These are phyloP conservation scores for Elaeis oleifera DNA, from an alignment of 202 grass and related monocot genomes.

Conservation along the genomic window DNA sequence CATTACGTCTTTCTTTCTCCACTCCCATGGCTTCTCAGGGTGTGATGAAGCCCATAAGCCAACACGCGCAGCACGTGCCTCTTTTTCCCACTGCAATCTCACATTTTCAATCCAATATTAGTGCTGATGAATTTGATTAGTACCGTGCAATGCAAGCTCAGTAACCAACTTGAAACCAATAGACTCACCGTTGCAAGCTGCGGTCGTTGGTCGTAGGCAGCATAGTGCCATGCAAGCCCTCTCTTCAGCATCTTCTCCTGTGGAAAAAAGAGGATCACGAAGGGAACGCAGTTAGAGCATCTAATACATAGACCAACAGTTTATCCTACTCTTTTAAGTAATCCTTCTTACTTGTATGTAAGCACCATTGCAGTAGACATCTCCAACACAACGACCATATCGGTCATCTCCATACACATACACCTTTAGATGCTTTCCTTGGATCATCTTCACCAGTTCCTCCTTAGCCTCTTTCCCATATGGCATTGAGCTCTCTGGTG, in stretches of 20 bases:
- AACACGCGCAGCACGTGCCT: constrained; percentile 27
- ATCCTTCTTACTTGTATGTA: constrained; percentile 54
- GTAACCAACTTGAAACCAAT: not conserved
- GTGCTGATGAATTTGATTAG: not conserved
- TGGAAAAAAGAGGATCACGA: constrained; percentile 2
- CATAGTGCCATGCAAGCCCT: constrained; percentile 77
- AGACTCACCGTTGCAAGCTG: constrained; percentile 50
- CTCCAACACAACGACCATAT: constrained; percentile 69
- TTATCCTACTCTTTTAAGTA: no score
- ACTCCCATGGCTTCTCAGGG: constrained; percentile 81
- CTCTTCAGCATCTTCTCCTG: constrained; percentile 80
- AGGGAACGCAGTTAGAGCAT: no score
- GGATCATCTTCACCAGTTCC: constrained; percentile 53
- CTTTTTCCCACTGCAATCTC: constrained; percentile 65
- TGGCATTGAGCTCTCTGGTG: constrained; percentile 77
- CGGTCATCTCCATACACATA: constrained; percentile 37
- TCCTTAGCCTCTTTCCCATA: constrained; percentile 80
- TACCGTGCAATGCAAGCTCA: not conserved
- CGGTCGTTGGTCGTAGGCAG: constrained; percentile 43
- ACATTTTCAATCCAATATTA: constrained; percentile 1
- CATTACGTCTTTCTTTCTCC: constrained; percentile 40
- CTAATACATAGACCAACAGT: no score
- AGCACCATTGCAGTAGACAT: constrained; percentile 47
- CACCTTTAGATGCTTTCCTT: constrained; percentile 52
- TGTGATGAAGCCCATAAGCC: constrained; percentile 55